Evolutionary conservation across 2,329 filamentous ascomycete species (phyloP), one percentile per base, ranked within the genome.

Genomic region (Sarocladiaceae sp.): DNA sequence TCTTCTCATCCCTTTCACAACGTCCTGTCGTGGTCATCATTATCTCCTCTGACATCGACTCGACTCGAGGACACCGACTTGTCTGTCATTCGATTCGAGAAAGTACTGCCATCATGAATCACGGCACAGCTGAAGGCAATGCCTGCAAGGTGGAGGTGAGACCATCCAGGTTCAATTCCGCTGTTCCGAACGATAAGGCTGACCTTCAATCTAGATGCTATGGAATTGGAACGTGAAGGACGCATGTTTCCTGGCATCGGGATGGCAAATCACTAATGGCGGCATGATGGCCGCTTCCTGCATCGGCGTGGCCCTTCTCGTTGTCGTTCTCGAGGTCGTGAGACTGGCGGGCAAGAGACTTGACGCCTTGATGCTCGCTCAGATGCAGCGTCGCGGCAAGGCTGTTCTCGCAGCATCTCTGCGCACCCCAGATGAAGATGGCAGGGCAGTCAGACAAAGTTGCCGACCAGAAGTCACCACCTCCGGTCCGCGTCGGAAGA

Each of bases 261-360:
- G 77, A 40, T 94, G 88, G 89, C 84, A 85, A 62, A 82, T 92
- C 64, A 82, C 71, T n/a, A 86, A 82, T 37, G 68, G 68, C 3
- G 84, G 79, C 66, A 87, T 87, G 77, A 92, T 94, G 66, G 88
- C 86, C 29, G 88, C 85, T 28, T 87, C 84, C 35, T 93, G 89
- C 70, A 84, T 94, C 60, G 88, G 87, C 54, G 83, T 90, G 17
- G 74, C 90, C 51, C 71, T 86, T 4, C 82, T 94, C 29, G 86
- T 88, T 55, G 76, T 92, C 40, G 63, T 72, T 3, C 83, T 94
- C 58, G 88, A 94, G 63, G 73, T 84, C 55, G 75, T 91, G 22
- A 86, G 88, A 23, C 84, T 88, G n/a, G 59, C 80, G 18, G 77
- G 79, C 56, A 83, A 84, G 56, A 87, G 90, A 65, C 91, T 87